Base-by-base conservation (phyloP, 2,329 filamentous ascomycete species). In the Venturia asperata region DNA sequence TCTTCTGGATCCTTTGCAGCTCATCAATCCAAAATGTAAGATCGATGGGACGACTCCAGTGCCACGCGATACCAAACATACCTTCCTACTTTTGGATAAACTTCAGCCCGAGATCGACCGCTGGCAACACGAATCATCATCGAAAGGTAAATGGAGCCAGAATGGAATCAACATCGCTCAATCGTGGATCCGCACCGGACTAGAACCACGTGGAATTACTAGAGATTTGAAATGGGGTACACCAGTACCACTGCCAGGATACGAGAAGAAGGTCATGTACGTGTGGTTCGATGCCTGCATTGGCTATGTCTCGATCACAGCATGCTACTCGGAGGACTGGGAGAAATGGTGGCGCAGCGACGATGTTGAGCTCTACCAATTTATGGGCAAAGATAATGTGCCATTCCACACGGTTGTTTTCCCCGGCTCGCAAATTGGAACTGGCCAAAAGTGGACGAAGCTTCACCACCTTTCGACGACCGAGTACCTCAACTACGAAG, bases 201-300 rank as follows among this genome's bases (percentile, higher is more conserved):
- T 97, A 66, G 87, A 93, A 75, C 87, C 88, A 61, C 87, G 93
- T 70, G 91, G 90, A 68, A 97, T 97, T 74, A 96, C 93, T 15
- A 82, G 93, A 75, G 93, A 97, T 79, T 81, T 97, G 67, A 92
- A 90, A 75, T 97, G 93, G 93, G 93, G 93, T 72, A 85, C 85
- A 9, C 81, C 83, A 1, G 83, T 86, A 15, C 83, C 83, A 37
- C 72, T 84, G 3, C 76, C 82, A 39, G 85, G 82, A 15, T 89
- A 87, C 71, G 85, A 88, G 68, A 81, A 87, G 68, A 90, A 90
- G 80, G 93, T 96, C 67, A 86, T 97, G 69, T 97, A 97, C 73
- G 92, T 96, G 67, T 90, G 88, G 91, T 91, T 97, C 74, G 91
- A 96, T 74, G 91, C 91, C 64, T 94, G 90, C 76, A 94, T 96